These are phyloP conservation scores for Ampelomyces quisqualis DNA, from an alignment of 2,329 filamentous ascomycete genomes.

Conservation along the genomic window DNA sequence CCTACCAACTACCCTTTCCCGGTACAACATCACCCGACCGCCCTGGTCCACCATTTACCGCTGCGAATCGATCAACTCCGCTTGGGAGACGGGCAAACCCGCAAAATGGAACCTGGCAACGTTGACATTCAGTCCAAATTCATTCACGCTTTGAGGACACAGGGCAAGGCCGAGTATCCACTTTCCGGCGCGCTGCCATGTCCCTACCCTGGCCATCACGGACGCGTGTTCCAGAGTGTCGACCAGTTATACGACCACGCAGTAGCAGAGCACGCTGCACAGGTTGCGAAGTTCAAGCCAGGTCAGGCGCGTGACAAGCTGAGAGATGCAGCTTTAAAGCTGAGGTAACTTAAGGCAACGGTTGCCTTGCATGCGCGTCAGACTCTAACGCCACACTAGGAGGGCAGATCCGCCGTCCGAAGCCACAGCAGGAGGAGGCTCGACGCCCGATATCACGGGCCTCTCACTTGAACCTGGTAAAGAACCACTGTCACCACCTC, in stretches of 20 bases:
- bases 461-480: slow-evolving; percentile 29
- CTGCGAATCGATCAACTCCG: too few species aligned
- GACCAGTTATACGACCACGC: slow-evolving; percentile 32
- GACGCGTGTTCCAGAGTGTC: slow-evolving; percentile 31
- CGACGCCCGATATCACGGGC: slow-evolving; percentile 33
- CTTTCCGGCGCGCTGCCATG: slow-evolving; percentile 25
- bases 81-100: too few species aligned
- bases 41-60: too few species aligned
- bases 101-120: slow-evolving; percentile 22
- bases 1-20: too few species aligned
- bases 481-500: slow-evolving; percentile 25
- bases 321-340: slow-evolving; percentile 22
- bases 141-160: slow-evolving; percentile 27
- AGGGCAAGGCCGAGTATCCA: slow-evolving; percentile 23
- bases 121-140: slow-evolving; percentile 29
- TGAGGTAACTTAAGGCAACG: slow-evolving; percentile 13
- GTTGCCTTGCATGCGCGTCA: neutral
- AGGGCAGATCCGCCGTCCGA: slow-evolving; percentile 27
- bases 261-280: slow-evolving; percentile 27
- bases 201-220: slow-evolving; percentile 31
- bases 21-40: too few species aligned
- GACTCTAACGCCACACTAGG: slow-evolving; percentile 13
- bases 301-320: slow-evolving; percentile 25
- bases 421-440: slow-evolving; percentile 29
- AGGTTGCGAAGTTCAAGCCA: slow-evolving; percentile 21